These are phyloP conservation scores for Trichoderma pleuroti DNA, from an alignment of 2,329 filamentous ascomycete genomes.

Conservation along the genomic window DNA sequence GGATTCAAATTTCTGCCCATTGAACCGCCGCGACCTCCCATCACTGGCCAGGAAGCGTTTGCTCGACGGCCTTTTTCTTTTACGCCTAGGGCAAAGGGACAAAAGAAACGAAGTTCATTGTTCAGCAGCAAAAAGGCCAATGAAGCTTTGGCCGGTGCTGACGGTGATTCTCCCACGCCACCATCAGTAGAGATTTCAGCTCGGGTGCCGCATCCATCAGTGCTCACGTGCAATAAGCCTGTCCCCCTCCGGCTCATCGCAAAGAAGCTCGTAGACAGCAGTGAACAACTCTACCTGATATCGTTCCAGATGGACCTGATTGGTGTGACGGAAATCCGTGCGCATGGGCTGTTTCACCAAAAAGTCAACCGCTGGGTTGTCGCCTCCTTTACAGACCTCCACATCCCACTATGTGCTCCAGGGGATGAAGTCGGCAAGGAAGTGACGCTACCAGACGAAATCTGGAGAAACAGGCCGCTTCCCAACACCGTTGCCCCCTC, in stretches of 20 bases:
- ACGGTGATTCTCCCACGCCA: conserved; percentile 32
- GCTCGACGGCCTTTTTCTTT: conserved; percentile 68
- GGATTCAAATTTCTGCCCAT: conserved; percentile 89
- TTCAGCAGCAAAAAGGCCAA: conserved; percentile 45
- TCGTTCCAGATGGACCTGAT: conserved; percentile 79
- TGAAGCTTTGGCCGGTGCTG: conserved; percentile 27
- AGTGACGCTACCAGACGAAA: conserved; percentile 60
- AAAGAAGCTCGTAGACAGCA: conserved; percentile 67
- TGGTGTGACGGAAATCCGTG: conserved; percentile 73
- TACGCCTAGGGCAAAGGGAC: conserved; percentile 38
- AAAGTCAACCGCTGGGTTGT: conserved; percentile 76
- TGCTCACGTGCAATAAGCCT: conserved; percentile 85
- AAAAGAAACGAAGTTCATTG: conserved; percentile 55
- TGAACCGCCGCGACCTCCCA: conserved; percentile 72
- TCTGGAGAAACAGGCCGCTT: conserved; percentile 71
- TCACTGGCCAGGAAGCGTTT: conserved; percentile 73
- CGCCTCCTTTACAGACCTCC: conserved; percentile 66
- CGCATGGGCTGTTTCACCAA: conserved; percentile 67
- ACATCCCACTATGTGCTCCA: conserved; percentile 57
- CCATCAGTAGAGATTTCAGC: conserved; percentile 75
- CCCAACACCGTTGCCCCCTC: conserved; percentile 85
- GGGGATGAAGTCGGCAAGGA: conserved; percentile 62
- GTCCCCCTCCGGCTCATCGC: conserved; percentile 76
- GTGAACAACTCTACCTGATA: conserved; percentile 69
- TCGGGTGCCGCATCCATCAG: conserved; percentile 78